phyloP scores from a whole-genome alignment of 495 filamentous ascomycete species.

The Cryomyces minteri region DNA sequence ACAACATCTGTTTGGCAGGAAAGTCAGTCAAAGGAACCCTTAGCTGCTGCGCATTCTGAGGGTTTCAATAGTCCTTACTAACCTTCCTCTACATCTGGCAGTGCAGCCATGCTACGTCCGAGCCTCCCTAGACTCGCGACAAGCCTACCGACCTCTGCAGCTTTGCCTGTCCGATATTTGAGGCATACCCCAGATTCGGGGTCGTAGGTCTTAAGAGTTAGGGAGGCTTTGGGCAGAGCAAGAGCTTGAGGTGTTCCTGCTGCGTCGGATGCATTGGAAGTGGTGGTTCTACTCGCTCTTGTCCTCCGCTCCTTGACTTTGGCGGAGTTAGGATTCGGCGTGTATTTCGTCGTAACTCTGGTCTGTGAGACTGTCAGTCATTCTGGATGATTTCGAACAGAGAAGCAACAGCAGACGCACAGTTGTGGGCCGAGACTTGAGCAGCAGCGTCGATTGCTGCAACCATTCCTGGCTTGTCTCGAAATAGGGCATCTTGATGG shows the following conservation, averaged over 20 bases:
- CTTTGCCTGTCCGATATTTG: slow-evolving; percentile 22
- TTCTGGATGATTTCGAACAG: not conserved
- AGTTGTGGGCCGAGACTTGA: slow-evolving; percentile 43
- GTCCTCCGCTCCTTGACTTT: slow-evolving; percentile 4
- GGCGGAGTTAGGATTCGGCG: slow-evolving; percentile 11
- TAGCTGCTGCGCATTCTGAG: not conserved
- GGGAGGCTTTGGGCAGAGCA: slow-evolving; percentile 31
- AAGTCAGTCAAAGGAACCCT: not conserved
- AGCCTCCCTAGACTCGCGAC: slow-evolving; percentile 54
- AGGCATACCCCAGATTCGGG: slow-evolving; percentile 49
- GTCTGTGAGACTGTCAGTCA: slow-evolving; percentile 33
- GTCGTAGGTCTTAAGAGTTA: slow-evolving; percentile 83
- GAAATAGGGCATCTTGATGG: slow-evolving; percentile 36
- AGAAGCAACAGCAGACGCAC: slow-evolving; percentile 22
- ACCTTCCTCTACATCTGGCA: slow-evolving; percentile 27
- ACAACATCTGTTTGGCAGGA: not conserved
- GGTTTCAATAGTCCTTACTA: not conserved
- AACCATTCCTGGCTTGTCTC: slow-evolving; percentile 42
- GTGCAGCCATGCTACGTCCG: slow-evolving; percentile 42
- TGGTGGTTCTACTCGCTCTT: slow-evolving; percentile 4
- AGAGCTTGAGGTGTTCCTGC: slow-evolving; percentile 10
- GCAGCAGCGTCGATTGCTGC: slow-evolving; percentile 40
- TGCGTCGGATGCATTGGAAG: slow-evolving; percentile 4
- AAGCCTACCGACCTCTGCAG: slow-evolving; percentile 72
- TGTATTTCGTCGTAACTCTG: slow-evolving; percentile 69